Evolutionary conservation across 75 land plant genomes (phyloP), one percentile per base, ranked within the genome.

Genomic region (Cunninghamia lanceolata): DNA sequence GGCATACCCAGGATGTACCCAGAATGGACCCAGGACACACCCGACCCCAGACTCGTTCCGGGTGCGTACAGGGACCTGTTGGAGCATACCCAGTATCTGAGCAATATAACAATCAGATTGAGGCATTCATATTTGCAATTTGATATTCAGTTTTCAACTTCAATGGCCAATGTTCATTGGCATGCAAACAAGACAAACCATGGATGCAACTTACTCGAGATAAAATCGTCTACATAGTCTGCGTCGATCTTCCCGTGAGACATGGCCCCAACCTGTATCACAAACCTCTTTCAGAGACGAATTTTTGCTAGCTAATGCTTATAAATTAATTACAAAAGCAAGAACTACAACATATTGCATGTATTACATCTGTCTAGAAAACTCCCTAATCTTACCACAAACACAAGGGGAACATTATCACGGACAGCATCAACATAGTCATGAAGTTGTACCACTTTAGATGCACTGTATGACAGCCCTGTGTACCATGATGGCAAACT

Each of bases 391-490:
- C 93, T 86, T 88, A 98, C 98, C 94, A 98, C 96, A 92, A 97
- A 97, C 74, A 98, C 96, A 68, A 94, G 91, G 36, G 93, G 82
- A 43, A n/a, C 82, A 38, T 94, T 92, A 84, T 90, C 85, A 36
- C 86, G 84, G 35, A 87, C 82, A 47, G 94, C 83, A 63, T 83
- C 90, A 83, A 96, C 92, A 89, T 96, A 95, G 81, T 96, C 90
- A 40, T 81, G 53, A 89, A 98, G 92, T 32, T 92, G 84, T 71
- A 96, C 94, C 34, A 93, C 89, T 84, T 94, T 95, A 21, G 94
- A 91, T 78, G 99, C 96, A 86, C 96, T 98, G 88, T 93, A 90
- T 82, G 99, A 98, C 68, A 98, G 85, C 21, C 99, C 99, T 98
- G 91, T 34, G 38, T 52, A 14, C 45, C 63, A 56, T 81, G 45